phyloP scores from a whole-genome alignment of 495 filamentous ascomycete genomes.

The Aspergillus coremiiformis region DNA sequence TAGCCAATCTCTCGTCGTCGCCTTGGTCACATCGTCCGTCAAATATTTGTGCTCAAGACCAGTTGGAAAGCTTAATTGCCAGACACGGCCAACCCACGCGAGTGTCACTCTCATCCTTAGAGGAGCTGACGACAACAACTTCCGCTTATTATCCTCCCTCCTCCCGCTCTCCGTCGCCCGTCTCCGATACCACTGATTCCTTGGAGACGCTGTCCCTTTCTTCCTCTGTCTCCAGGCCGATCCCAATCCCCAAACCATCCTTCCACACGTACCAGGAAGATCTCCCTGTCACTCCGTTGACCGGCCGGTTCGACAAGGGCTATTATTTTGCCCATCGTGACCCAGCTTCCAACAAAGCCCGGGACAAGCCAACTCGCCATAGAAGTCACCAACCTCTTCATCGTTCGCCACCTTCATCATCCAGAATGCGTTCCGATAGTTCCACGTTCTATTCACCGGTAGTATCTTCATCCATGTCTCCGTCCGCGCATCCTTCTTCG shows the following conservation, averaged over 20 bases:
- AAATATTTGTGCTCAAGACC: constrained; percentile 68
- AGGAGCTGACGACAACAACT: constrained; percentile 63
- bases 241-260: constrained; percentile 33
- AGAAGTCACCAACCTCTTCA: constrained; percentile 8
- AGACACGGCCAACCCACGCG: constrained; percentile 42
- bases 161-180: constrained; percentile 15
- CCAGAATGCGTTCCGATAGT: constrained; percentile 34
- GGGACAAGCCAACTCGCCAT: constrained; percentile 9
- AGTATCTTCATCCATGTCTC: constrained; percentile 32
- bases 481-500: constrained; percentile 27
- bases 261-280: constrained; percentile 26
- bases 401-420: constrained; percentile 19
- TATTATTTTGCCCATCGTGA: constrained; percentile 34
- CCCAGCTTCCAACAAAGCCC: constrained; percentile 17
- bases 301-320: constrained; percentile 36
- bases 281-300: constrained; percentile 38
- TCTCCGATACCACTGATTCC: constrained; percentile 14
- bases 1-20: constrained; percentile 47
- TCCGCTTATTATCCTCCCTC: constrained; percentile 49
- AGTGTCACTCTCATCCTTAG: constrained; percentile 67
- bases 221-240: constrained; percentile 30
- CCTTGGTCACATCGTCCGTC: constrained; percentile 36
- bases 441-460: constrained; percentile 33
- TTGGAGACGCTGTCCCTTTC: constrained; percentile 25
- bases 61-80: constrained; percentile 57